These are phyloP conservation scores for Trypethelium eluteriae DNA, from an alignment of 495 filamentous ascomycete species.

Conservation along the genomic window DNA sequence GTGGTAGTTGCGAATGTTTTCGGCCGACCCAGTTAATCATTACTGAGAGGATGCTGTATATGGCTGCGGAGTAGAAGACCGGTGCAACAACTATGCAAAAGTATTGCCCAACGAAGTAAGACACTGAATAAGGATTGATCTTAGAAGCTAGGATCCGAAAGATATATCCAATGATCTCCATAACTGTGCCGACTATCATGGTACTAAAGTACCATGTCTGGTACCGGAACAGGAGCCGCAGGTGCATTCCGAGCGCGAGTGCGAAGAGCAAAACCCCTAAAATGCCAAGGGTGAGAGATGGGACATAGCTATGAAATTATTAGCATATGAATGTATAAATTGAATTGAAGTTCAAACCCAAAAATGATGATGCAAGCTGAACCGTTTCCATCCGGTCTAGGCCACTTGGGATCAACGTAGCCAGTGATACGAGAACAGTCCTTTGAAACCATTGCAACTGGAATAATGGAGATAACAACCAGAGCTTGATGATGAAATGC, in stretches of 20 bases:
- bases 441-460: neutral
- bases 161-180: constrained; percentile 52
- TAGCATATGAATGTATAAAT: neutral
- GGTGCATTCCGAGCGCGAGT: constrained; percentile 41
- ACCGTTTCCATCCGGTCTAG: constrained; percentile 27
- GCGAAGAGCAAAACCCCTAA: constrained; percentile 48
- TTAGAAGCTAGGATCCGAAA: constrained; percentile 40
- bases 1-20: constrained; percentile 30
- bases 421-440: constrained; percentile 1
- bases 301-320: constrained; percentile 30
- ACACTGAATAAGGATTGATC: constrained; percentile 42
- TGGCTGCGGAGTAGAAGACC: constrained; percentile 47
- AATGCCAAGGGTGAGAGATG: constrained; percentile 43
- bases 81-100: constrained; percentile 54
- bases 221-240: constrained; percentile 41
- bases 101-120: constrained; percentile 51
- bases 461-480: neutral
- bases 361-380: constrained; percentile 27
- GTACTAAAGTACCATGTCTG: constrained; percentile 56
- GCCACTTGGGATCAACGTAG: constrained; percentile 33
- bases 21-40: constrained; percentile 37
- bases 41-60: constrained; percentile 41
- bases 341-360: constrained; percentile 13
- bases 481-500: neutral
- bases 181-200: constrained; percentile 16